Evolutionary conservation across 202 grass and related monocot species (phyloP).

Genomic region (Zizania palustris): DNA sequence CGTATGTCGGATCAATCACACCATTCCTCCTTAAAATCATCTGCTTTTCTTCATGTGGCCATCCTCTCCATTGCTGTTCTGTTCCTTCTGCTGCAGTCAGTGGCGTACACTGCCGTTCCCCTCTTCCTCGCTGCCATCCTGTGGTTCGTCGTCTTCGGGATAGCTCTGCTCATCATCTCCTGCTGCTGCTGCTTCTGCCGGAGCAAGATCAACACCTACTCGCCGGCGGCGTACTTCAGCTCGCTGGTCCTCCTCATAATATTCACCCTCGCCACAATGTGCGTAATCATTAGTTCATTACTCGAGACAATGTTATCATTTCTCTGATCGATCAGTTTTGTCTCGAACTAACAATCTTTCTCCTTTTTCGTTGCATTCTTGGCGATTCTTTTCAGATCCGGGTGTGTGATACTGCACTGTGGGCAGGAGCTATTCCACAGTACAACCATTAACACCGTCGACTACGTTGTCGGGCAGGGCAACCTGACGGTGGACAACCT

Average conservation of each 20-base stretch:
- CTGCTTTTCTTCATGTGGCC: neutral
- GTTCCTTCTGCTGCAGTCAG: conserved; percentile 51
- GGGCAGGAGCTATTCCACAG: conserved; percentile 59
- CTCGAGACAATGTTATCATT: too few species aligned
- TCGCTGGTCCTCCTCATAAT: conserved; percentile 66
- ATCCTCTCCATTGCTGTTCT: neutral
- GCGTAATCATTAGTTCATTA: too few species aligned
- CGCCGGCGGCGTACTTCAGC: conserved; percentile 46
- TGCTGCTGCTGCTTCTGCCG: conserved; percentile 79
- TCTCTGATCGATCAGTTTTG: neutral
- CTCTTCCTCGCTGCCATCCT: conserved; percentile 46
- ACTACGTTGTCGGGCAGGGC: conserved; percentile 67
- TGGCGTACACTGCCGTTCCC: conserved; percentile 67
- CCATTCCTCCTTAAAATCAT: neutral
- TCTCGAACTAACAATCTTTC: neutral
- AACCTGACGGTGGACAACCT: conserved; percentile 75
- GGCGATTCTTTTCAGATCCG: conserved; percentile 36
- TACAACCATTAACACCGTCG: conserved; percentile 56
- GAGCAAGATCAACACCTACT: conserved; percentile 51
- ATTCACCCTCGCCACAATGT: conserved; percentile 67
- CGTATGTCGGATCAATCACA: conserved; percentile 38
- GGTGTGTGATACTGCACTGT: conserved; percentile 56
- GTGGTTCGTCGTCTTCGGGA: conserved; percentile 68
- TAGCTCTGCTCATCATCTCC: conserved; percentile 51
- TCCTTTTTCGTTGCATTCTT: neutral